These are phyloP conservation scores for Casuarina equisetifolia DNA, from an alignment of 306 rosid genomes.

Conservation along the genomic window DNA sequence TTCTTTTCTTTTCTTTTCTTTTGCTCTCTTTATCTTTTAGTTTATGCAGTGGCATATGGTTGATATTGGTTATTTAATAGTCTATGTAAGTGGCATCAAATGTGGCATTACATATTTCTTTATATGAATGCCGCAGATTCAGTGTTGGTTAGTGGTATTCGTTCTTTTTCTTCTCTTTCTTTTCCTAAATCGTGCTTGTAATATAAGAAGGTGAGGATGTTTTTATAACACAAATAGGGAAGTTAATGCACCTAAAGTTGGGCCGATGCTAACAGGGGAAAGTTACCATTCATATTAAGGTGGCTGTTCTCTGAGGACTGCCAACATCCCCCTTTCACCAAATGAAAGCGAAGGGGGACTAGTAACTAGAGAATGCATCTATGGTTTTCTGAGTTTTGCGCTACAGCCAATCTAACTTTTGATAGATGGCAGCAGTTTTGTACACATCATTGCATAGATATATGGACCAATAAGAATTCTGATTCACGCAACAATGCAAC, in stretches of 20 bases:
- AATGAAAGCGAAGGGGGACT: not conserved
- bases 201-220: too few relatives aligned
- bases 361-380: not conserved
- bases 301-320: not conserved
- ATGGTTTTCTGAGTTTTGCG: not conserved
- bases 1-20: too few relatives aligned
- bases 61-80: not conserved
- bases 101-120: not conserved
- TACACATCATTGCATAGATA: not conserved
- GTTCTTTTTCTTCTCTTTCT: too few relatives aligned
- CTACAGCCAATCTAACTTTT: not conserved
- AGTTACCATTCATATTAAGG: not conserved
- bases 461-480: conserved; percentile 1
- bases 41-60: too few relatives aligned
- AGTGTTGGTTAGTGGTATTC: not conserved
- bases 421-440: not conserved
- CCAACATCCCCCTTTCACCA: not conserved
- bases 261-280: not conserved
- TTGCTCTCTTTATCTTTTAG: too few relatives aligned
- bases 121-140: not conserved
- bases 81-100: not conserved
- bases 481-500: not conserved
- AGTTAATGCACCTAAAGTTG: not conserved
- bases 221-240: too few relatives aligned
- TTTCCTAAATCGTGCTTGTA: too few relatives aligned